Percentiles rank a stretch among this genome's conserved stretches.
phyloP scores from a whole-genome alignment of 495 filamentous ascomycete genomes.

The Podospora anserina region DNA sequence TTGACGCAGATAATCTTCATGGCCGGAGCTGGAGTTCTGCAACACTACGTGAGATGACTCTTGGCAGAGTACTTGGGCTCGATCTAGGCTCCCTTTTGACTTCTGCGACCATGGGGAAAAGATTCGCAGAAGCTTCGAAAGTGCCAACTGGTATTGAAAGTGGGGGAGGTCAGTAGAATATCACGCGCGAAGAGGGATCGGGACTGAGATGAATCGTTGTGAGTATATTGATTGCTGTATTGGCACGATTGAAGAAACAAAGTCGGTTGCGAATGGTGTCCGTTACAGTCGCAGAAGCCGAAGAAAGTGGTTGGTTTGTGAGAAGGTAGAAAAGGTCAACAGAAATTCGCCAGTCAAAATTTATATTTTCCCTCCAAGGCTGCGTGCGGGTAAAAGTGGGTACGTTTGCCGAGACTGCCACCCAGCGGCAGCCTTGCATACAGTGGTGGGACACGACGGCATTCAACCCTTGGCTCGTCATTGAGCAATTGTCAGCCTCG shows the following conservation, averaged over 20 bases:
- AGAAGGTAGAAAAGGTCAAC: not conserved
- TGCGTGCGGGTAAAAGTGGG: not conserved
- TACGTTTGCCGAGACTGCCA: not conserved
- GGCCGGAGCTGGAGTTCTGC: slow-evolving; percentile 62
- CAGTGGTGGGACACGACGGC: not conserved
- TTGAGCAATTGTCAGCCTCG: slow-evolving; percentile 16
- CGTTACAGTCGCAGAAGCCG: not conserved
- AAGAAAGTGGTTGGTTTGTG: not conserved
- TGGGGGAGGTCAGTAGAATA: not conserved
- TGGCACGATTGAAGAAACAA: not conserved
- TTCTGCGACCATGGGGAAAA: slow-evolving; percentile 57
- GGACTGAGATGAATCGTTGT: not conserved
- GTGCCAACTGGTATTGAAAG: slow-evolving; percentile 47
- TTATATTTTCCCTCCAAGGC: slow-evolving; percentile 24
- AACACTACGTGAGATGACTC: slow-evolving; percentile 78
- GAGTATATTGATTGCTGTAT: slow-evolving; percentile 11
- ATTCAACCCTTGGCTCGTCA: slow-evolving; percentile 1
- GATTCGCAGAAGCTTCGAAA: slow-evolving; percentile 74
- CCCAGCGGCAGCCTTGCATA: slow-evolving; percentile 7
- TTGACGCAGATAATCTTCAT: slow-evolving; percentile 70
- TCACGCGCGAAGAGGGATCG: slow-evolving; percentile 1
- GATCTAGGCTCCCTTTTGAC: slow-evolving; percentile 70
- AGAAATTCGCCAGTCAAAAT: slow-evolving; percentile 13
- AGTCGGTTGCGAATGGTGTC: not conserved
- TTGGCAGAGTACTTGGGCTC: slow-evolving; percentile 65